Evolutionary conservation across 108 stramenopile species (phyloP).

Genomic region (Fistulifera solaris): DNA sequence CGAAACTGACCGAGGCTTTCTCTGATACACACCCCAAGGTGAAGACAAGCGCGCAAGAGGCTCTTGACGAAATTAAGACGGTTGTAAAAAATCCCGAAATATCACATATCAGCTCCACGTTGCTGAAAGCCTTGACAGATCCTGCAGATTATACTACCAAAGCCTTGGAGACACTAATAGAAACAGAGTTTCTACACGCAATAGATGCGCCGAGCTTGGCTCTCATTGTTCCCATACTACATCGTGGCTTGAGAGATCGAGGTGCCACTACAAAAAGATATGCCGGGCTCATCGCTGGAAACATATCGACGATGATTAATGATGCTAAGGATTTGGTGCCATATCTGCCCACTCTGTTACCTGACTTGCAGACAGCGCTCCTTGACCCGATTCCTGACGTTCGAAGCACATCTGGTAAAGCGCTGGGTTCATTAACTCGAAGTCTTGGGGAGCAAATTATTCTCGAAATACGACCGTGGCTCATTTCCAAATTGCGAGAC

Average conservation of each 20-base stretch:
- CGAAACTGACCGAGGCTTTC: constrained; percentile 92
- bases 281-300: constrained; percentile 95
- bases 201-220: constrained; percentile 98
- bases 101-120: constrained; percentile 48
- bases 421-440: constrained; percentile 84
- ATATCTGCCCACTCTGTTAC: constrained; percentile 86
- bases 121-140: constrained; percentile 90
- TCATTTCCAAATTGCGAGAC: constrained; percentile 74
- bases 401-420: constrained; percentile 85
- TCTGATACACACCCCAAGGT: constrained; percentile 97
- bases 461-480: constrained; percentile 90
- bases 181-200: constrained; percentile 92
- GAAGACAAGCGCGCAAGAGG: constrained; percentile 77
- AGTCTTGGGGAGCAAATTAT: constrained; percentile 90
- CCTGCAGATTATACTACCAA: constrained; percentile 63
- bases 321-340: constrained; percentile 91
- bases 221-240: constrained; percentile 93
- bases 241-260: constrained; percentile 91
- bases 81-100: constrained; percentile 98
- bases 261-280: constrained; percentile 90
- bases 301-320: constrained; percentile 95
- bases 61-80: constrained; percentile 90
- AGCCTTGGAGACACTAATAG: constrained; percentile 80
- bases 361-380: constrained; percentile 82
- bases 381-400: constrained; percentile 98